Evolutionary conservation across 257 asterid genomes (phyloP), one percentile per base, ranked within the genome.

Genomic region (Petrea volubilis): DNA sequence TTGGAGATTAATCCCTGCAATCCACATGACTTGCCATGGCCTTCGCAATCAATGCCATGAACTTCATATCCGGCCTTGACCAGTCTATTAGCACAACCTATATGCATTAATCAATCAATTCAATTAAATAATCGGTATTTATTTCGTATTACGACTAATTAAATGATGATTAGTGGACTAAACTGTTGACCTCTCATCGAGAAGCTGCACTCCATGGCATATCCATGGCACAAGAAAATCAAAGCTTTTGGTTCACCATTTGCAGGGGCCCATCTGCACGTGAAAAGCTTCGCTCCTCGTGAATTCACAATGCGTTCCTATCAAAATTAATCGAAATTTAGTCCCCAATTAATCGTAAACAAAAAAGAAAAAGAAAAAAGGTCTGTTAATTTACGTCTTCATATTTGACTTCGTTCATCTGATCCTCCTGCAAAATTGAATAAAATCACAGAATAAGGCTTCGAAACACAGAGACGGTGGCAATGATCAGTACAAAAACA

Each of bases 21-120:
- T 6, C 96, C 96, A 10, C 85, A 81, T 0, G 96, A 89, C 71
- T 85, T 85, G 17, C 93, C 96, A 34, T 87, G 92, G 67, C 93
- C 93, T 60, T 85, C 80, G 29, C 84, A 79, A 61, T 86, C 88
- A 41, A 83, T 76, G 34, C 94, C 91, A 28, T 83, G 77, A n/a
- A 84, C 92, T 64, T 82, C 90, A 38, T 83, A 87, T 14, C 87
- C 90, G 1, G 80, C 91, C 75, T 71, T 68, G 24, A 74, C 92
- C 15, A 88, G 84, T 28, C 87, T 74, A 13, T 28, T 11, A 0
- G 79, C 87, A 52, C 84, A 86, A 18, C 77, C 87, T 80, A 44
- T 44, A 41, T 31, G 10, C n/a, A 20, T 25, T 2, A 25, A 21
- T 18, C n/a, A 44, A 18, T 33, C 7, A 28, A 33, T 6, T 7